phyloP scores from a whole-genome alignment of 306 rosid species.

The Pterocarpus santalinus region DNA sequence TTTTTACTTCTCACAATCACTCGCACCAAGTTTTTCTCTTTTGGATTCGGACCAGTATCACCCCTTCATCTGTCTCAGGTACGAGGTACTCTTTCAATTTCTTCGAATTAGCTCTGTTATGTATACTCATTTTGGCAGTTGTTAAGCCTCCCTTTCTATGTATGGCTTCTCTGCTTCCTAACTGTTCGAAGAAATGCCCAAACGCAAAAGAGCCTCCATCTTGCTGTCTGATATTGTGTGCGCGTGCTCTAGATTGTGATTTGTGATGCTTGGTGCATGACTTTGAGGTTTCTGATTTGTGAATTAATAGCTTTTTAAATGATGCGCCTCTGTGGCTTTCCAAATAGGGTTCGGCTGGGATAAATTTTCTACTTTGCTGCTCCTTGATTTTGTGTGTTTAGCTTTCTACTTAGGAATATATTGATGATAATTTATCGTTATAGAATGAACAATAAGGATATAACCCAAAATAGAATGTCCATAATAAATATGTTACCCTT shows the following conservation, averaged over 20 bases:
- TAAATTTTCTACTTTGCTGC: constrained; percentile 17
- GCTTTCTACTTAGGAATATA: constrained; percentile 6
- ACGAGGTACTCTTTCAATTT: background rate
- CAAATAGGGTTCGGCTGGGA: constrained; percentile 15
- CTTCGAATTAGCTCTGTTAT: background rate
- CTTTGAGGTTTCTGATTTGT: constrained; percentile 34
- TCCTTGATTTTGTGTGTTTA: constrained; percentile 24
- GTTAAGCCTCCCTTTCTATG: background rate
- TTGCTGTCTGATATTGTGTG: background rate
- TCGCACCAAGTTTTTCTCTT: background rate
- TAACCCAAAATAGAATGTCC: no score
- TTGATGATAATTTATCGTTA: constrained; percentile 7
- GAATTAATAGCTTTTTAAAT: background rate
- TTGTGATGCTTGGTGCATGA: background rate
- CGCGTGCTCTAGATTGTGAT: background rate
- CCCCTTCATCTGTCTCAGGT: constrained; percentile 3
- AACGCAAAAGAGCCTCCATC: background rate
- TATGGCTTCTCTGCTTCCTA: background rate
- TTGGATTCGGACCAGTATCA: no score
- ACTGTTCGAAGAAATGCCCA: constrained; percentile 48
- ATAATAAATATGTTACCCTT: no score
- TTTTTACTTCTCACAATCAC: background rate
- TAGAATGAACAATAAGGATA: no score
- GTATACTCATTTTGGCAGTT: background rate
- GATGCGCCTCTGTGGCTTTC: background rate